These are phyloP conservation scores for Colletotrichum viniferum DNA, from an alignment of 2,329 filamentous ascomycete species.

Conservation along the genomic window DNA sequence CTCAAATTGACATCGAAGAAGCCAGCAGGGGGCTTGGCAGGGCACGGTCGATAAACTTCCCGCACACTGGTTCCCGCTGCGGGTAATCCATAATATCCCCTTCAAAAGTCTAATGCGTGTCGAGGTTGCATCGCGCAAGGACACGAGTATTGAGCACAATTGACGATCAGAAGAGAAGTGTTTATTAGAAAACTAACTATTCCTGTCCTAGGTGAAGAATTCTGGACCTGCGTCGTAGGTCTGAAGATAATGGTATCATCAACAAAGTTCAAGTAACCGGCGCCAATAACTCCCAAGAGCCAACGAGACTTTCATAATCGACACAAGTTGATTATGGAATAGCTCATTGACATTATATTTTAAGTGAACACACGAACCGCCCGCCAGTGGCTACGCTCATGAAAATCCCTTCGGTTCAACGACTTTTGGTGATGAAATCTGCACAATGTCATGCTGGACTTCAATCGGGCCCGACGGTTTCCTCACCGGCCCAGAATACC, in stretches of 20 bases:
- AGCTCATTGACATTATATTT: background rate
- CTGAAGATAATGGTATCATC: background rate
- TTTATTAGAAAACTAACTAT: background rate
- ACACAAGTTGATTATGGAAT: background rate
- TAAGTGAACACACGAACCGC: background rate
- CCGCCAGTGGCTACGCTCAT: background rate
- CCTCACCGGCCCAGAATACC: background rate
- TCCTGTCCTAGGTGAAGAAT: background rate
- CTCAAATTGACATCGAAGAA: background rate
- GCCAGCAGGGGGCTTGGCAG: background rate
- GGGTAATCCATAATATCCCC: background rate
- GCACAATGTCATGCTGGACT: constrained; percentile 8
- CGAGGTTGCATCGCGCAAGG: background rate
- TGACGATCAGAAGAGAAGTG: background rate
- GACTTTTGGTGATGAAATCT: background rate
- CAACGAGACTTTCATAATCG: background rate
- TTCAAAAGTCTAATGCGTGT: background rate
- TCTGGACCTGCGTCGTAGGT: background rate
- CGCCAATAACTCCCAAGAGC: background rate
- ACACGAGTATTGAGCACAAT: background rate
- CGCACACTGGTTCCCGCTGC: background rate
- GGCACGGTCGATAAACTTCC: background rate
- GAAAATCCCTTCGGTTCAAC: background rate
- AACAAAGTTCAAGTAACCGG: background rate
- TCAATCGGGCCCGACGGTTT: background rate